Percentiles rank a stretch among this genome's conserved stretches.
Evolutionary conservation across 2,329 filamentous ascomycete species (phyloP).

Genomic region (Annulohypoxylon truncatum): DNA sequence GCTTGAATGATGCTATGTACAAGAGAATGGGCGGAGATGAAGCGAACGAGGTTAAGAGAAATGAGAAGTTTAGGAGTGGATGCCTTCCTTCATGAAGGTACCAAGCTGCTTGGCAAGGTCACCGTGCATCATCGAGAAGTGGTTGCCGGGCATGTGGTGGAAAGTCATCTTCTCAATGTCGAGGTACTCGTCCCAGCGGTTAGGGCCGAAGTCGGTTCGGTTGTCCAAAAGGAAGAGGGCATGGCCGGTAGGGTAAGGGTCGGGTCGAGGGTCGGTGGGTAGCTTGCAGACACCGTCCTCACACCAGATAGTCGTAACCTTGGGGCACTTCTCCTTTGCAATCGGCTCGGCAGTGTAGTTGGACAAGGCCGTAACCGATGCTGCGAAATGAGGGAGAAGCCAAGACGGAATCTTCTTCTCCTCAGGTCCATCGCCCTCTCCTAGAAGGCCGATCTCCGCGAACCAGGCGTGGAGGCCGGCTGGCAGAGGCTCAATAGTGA

Average conservation of each 20-base stretch:
- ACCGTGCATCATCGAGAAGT: conserved; percentile 82
- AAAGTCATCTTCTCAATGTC: conserved; percentile 70
- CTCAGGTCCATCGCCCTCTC: conserved; percentile 65
- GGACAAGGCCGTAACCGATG: conserved; percentile 74
- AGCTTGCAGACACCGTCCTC: conserved; percentile 78
- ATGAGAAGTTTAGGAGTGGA: conserved; percentile 40
- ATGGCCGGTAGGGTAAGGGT: conserved; percentile 68
- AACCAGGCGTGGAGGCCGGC: conserved; percentile 76
- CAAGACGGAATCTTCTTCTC: conserved; percentile 72
- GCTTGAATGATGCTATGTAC: conserved; percentile 30
- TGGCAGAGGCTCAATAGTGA: conserved; percentile 77
- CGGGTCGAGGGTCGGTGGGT: conserved; percentile 72
- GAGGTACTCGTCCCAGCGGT: conserved; percentile 76
- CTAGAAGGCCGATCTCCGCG: conserved; percentile 76
- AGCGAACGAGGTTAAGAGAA: not conserved
- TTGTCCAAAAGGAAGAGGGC: conserved; percentile 79
- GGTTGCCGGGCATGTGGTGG: conserved; percentile 76
- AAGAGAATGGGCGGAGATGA: conserved; percentile 7
- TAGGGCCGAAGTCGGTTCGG: conserved; percentile 76
- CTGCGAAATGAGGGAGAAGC: conserved; percentile 79
- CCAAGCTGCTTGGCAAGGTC: conserved; percentile 51
- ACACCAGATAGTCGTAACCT: conserved; percentile 76
- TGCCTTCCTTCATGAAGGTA: conserved; percentile 49
- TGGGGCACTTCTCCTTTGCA: conserved; percentile 67
- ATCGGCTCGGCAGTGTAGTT: conserved; percentile 75